Evolutionary conservation across 176 grass and related monocot species (phyloP).

Genomic region (Carex littledalei): DNA sequence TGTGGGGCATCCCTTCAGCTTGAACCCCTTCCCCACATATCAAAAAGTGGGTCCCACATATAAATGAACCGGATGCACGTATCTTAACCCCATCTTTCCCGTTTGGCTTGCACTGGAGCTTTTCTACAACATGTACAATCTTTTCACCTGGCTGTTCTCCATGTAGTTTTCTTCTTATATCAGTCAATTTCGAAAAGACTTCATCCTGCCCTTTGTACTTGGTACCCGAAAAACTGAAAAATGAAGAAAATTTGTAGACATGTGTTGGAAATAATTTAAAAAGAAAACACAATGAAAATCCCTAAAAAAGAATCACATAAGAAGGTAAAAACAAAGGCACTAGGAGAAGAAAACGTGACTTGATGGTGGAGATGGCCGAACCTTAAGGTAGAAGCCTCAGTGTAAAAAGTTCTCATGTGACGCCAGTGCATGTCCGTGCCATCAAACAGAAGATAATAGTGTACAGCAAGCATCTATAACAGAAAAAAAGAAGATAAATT

Average conservation of each 20-base stretch:
- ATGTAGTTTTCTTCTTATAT: slow-evolving; percentile 72
- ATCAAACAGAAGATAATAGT: slow-evolving; percentile 96
- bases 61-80: slow-evolving; percentile 69
- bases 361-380: slow-evolving; percentile 16
- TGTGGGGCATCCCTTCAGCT: slow-evolving; percentile 74
- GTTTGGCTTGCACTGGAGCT: slow-evolving; percentile 57
- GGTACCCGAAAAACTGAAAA: slow-evolving; percentile 62
- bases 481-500: not conserved
- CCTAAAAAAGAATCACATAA: not conserved
- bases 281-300: not conserved
- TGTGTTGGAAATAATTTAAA: slow-evolving; percentile 4
- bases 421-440: slow-evolving; percentile 75
- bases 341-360: not conserved
- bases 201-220: slow-evolving; percentile 49
- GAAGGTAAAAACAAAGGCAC: not conserved
- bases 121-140: slow-evolving; percentile 92
- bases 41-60: slow-evolving; percentile 74
- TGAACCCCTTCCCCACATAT: slow-evolving; percentile 74
- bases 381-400: slow-evolving; percentile 69
- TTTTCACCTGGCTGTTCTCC: slow-evolving; percentile 65
- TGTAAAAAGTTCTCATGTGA: slow-evolving; percentile 82
- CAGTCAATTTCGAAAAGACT: slow-evolving; percentile 60
- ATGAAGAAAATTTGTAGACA: slow-evolving; percentile 20
- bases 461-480: slow-evolving; percentile 78
- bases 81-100: slow-evolving; percentile 57